A percentile compares a stretch with the other conserved stretches of the same genome.
These are phyloP conservation scores for Aleurites moluccanus DNA, from an alignment of 441 rosid genomes.

Conservation along the genomic window DNA sequence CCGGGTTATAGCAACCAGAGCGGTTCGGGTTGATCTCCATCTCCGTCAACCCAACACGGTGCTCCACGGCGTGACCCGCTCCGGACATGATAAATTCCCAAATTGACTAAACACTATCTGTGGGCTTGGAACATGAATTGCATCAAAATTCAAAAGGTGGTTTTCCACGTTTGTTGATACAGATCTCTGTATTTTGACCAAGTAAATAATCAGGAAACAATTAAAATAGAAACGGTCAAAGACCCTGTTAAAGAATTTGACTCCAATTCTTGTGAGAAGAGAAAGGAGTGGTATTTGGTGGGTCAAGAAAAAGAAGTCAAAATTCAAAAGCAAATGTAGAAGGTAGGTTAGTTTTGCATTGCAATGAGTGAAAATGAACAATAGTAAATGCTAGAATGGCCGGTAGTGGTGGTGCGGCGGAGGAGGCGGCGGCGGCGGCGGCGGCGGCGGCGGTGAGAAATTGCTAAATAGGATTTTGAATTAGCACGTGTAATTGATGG, in stretches of 20 bases:
- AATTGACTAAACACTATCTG: constrained; percentile 6
- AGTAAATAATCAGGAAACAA: not conserved
- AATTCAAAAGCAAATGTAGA: not conserved
- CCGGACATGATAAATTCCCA: constrained; percentile 22
- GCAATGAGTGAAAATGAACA: constrained; percentile 5
- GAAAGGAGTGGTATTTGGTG: not conserved
- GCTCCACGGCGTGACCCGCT: constrained; percentile 48
- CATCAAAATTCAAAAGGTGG: constrained; percentile 8
- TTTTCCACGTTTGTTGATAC: too few species aligned
- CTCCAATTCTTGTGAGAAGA: not conserved
- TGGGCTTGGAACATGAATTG: constrained; percentile 3
- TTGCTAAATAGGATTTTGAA: not conserved
- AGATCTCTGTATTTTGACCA: constrained; percentile 21
- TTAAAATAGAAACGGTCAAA: not conserved
- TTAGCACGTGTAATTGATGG: constrained; percentile 19
- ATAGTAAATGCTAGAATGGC: constrained; percentile 5
- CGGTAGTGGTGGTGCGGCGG: not conserved
- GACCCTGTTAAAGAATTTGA: not conserved
- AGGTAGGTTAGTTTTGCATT: not conserved
- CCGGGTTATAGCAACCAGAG: constrained; percentile 45
- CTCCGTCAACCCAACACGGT: constrained; percentile 41
- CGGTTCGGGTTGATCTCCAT: constrained; percentile 39
- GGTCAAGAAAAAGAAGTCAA: not conserved
- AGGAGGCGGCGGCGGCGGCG: not conserved
- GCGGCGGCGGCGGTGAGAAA: not conserved